Conservation (phyloP, 352 stramenopile species). For the Phytophthora quininea region DNA sequence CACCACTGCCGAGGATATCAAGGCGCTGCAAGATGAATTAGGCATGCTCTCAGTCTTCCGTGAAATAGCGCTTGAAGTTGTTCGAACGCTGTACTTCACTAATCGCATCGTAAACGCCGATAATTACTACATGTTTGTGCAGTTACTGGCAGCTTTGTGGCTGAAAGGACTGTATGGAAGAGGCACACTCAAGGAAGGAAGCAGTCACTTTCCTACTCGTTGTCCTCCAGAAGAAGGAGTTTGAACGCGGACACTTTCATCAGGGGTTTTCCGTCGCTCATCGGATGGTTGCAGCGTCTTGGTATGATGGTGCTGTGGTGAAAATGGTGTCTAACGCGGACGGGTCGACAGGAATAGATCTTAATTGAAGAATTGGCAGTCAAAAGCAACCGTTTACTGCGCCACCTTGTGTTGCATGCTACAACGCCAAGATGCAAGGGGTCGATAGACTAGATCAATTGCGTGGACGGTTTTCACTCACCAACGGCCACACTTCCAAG, state of each 20-base stretch:
- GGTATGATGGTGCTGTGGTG: slow-evolving; percentile 22
- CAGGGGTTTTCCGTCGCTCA: slow-evolving; percentile 11
- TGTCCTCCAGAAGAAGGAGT: slow-evolving; percentile 6
- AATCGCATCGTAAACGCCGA: slow-evolving; percentile 30
- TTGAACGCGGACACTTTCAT: not conserved
- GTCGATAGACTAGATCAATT: not conserved
- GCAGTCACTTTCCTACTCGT: slow-evolving; percentile 24
- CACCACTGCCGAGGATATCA: not conserved
- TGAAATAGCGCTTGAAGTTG: slow-evolving; percentile 26
- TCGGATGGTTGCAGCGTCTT: slow-evolving; percentile 18
- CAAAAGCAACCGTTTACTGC: not conserved
- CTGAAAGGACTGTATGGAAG: slow-evolving; percentile 19
- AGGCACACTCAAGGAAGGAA: slow-evolving; percentile 13
- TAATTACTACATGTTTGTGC: slow-evolving; percentile 38
- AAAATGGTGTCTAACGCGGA: slow-evolving; percentile 26
- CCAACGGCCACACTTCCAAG: not conserved
- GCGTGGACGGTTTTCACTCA: not conserved
- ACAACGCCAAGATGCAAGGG: not conserved
- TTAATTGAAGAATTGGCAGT: not conserved
- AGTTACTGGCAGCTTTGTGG: slow-evolving; percentile 18
- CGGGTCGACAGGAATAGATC: slow-evolving; percentile 2
- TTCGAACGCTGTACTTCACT: slow-evolving; percentile 11
- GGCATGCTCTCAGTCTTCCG: not conserved
- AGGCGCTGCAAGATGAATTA: not conserved
- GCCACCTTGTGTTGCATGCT: not conserved